Percentiles rank a stretch among this genome's conserved stretches.
Evolutionary conservation across 352 stramenopile species (phyloP).

Genomic region (Globisporangium nodosum): DNA sequence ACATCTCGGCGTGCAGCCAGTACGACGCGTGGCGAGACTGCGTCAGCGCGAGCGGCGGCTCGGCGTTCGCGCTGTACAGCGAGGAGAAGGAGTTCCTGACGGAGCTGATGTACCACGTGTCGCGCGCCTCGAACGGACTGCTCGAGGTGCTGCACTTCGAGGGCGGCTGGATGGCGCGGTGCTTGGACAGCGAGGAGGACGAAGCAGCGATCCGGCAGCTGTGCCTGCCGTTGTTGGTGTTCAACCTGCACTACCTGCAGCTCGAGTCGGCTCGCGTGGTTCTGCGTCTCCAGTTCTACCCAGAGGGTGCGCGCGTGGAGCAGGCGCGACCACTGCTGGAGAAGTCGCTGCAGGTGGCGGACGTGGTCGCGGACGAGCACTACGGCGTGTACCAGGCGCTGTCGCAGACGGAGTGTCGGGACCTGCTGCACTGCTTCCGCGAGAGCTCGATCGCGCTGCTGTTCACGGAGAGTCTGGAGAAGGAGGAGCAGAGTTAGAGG

Average conservation of each 20-base stretch:
- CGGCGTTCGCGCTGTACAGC: constrained; percentile 37
- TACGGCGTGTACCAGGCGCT: constrained; percentile 63
- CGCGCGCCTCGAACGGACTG: constrained; percentile 36
- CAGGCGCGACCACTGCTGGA: constrained; percentile 55
- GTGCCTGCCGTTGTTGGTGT: constrained; percentile 66
- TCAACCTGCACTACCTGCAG: constrained; percentile 74
- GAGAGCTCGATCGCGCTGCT: constrained; percentile 63
- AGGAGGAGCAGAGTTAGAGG: not conserved
- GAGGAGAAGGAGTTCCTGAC: constrained; percentile 75
- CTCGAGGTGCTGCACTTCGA: constrained; percentile 79
- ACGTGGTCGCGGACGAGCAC: constrained; percentile 74
- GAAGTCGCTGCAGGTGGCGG: constrained; percentile 70
- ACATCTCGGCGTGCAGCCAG: constrained; percentile 51
- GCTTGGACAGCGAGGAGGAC: constrained; percentile 34
- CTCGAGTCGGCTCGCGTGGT: constrained; percentile 70
- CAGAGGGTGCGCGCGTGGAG: constrained; percentile 41
- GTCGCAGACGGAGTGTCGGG: constrained; percentile 52
- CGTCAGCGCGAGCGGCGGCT: constrained; percentile 19
- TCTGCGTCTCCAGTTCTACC: constrained; percentile 66
- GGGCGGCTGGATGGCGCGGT: constrained; percentile 64
- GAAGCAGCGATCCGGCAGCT: constrained; percentile 35
- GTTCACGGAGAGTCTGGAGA: constrained; percentile 30
- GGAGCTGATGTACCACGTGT: constrained; percentile 75
- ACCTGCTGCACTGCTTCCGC: constrained; percentile 59
- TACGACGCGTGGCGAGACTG: constrained; percentile 75